phyloP scores from a whole-genome alignment of 306 rosid species.

The Trichosanthes truncata region DNA sequence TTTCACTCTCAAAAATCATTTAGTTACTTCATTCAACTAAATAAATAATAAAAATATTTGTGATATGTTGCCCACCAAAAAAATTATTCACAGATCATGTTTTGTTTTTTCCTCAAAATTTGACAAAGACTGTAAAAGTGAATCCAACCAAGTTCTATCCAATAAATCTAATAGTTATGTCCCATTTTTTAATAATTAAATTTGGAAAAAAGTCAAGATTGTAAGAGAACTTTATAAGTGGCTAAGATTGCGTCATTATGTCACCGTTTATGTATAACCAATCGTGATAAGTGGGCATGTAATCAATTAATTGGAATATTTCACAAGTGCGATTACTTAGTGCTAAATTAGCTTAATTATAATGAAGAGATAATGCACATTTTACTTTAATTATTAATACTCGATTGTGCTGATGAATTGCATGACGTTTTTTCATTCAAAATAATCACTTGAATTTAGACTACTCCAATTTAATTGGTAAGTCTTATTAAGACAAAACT shows the following conservation, averaged over 20 bases:
- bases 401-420: neutral
- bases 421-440: neutral
- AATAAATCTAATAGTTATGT: neutral
- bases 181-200: neutral
- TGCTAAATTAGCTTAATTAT: neutral
- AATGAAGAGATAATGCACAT: neutral
- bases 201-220: neutral
- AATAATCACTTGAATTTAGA: neutral
- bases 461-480: neutral
- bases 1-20: no score
- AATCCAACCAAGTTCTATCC: neutral
- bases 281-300: neutral
- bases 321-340: neutral
- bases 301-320: neutral
- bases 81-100: neutral
- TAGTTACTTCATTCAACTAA: neutral
- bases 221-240: neutral
- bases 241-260: neutral
- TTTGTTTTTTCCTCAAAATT: neutral
- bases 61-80: neutral
- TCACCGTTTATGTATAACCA: neutral
- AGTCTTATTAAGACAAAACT: neutral
- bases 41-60: no score
- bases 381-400: neutral
- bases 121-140: neutral